phyloP scores from a whole-genome alignment of 2,329 filamentous ascomycete species.

The Tolypocladium ovalisporum region DNA sequence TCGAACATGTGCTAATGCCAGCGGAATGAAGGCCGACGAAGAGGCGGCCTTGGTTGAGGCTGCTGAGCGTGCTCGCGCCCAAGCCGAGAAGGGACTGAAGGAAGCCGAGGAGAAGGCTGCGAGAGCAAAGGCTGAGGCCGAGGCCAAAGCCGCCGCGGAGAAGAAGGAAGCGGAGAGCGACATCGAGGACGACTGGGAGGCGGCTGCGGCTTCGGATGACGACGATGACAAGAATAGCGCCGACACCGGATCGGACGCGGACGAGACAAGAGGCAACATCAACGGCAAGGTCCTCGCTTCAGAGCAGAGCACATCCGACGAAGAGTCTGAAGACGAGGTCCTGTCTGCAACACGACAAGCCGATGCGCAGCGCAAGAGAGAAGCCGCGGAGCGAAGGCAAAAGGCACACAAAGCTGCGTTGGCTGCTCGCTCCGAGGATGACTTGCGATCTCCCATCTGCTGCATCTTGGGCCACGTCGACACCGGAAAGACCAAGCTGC shows the following conservation, averaged over 20 bases:
- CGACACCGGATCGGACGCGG: slow-evolving; percentile 77
- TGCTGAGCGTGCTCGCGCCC: slow-evolving; percentile 55
- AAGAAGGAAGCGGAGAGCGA: slow-evolving; percentile 48
- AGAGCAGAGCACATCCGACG: slow-evolving; percentile 24
- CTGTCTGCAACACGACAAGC: slow-evolving; percentile 62
- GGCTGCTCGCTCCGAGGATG: slow-evolving; percentile 82
- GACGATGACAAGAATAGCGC: slow-evolving; percentile 86
- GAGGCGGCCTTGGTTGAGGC: slow-evolving; percentile 70
- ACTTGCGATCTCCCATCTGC: slow-evolving; percentile 95
- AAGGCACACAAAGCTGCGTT: slow-evolving; percentile 86
- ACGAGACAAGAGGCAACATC: slow-evolving; percentile 28
- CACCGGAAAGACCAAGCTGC: slow-evolving; percentile 98
- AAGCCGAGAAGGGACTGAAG: slow-evolving; percentile 57
- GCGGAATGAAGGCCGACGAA: slow-evolving; percentile 49
- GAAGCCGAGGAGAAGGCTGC: slow-evolving; percentile 51
- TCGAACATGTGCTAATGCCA: slow-evolving; percentile 3
- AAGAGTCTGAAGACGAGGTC: slow-evolving; percentile 62
- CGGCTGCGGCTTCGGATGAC: slow-evolving; percentile 59
- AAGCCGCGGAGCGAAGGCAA: slow-evolving; percentile 78
- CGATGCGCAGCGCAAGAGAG: slow-evolving; percentile 69
- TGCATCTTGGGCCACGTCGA: slow-evolving; percentile 99
- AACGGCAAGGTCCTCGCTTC: slow-evolving; percentile 7
- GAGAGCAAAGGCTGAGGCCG: slow-evolving; percentile 43
- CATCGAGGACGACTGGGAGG: slow-evolving; percentile 80
- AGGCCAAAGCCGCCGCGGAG: slow-evolving; percentile 41